Conservation (phyloP, 345 rosid genomes). For the Gossypium ekmanianum region DNA sequence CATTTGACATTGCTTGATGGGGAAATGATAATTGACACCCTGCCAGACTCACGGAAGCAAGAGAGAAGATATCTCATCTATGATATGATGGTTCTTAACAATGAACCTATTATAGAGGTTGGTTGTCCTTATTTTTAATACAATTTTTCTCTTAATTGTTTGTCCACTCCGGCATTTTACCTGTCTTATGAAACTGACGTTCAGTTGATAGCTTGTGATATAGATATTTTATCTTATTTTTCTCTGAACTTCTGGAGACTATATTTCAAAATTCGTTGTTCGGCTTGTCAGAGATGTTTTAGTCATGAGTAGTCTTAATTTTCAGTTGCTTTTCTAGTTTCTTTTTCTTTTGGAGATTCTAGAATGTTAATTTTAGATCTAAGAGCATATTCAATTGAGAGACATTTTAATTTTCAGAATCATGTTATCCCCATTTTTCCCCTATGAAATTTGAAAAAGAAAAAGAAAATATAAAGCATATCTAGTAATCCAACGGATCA, state of each 20-base stretch:
- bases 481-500: neutral
- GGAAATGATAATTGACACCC: constrained; percentile 91
- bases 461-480: neutral
- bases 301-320: neutral
- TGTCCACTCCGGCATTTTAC: neutral
- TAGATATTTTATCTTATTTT: neutral
- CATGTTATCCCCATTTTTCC: neutral
- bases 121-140: constrained; percentile 15
- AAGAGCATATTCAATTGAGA: neutral
- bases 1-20: constrained; percentile 92
- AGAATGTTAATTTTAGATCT: neutral
- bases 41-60: constrained; percentile 87
- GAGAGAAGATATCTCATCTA: constrained; percentile 98
- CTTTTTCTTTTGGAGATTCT: neutral
- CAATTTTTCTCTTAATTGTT: neutral
- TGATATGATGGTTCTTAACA: constrained; percentile 85
- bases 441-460: neutral
- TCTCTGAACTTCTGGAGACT: neutral
- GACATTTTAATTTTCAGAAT: neutral
- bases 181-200: neutral
- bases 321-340: neutral
- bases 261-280: neutral
- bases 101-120: constrained; percentile 75
- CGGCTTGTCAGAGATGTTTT: neutral
- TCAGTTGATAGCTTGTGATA: neutral